phyloP scores from a whole-genome alignment of 2,329 filamentous ascomycete genomes.

The Exophiala bonariae region DNA sequence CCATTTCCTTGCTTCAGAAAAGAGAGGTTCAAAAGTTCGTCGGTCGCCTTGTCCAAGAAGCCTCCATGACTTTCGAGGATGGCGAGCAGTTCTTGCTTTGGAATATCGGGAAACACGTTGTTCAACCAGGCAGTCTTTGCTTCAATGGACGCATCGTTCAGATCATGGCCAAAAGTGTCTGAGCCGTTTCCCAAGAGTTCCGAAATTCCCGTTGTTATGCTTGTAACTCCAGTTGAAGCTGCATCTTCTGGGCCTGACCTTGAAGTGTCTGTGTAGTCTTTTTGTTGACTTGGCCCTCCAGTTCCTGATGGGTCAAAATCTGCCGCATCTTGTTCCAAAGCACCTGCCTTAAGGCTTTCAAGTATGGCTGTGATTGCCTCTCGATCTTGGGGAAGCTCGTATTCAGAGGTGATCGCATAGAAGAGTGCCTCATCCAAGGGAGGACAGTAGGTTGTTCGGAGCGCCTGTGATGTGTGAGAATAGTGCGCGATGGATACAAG shows the following conservation, averaged over 20 bases:
- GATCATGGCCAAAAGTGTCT: conserved; percentile 14
- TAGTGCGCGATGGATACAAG: background rate
- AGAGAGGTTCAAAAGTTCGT: conserved; percentile 76
- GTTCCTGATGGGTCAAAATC: conserved; percentile 26
- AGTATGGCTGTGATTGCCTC: conserved; percentile 61
- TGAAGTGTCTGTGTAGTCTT: conserved; percentile 35
- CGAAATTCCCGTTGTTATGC: conserved; percentile 24
- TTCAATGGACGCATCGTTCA: conserved; percentile 38
- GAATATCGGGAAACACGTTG: conserved; percentile 71
- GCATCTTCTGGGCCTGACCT: conserved; percentile 19
- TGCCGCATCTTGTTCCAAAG: conserved; percentile 60
- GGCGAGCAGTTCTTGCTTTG: conserved; percentile 13
- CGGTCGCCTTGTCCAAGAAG: conserved; percentile 69
- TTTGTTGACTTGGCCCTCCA: conserved; percentile 28
- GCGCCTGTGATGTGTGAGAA: conserved; percentile 5
- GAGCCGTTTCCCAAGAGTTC: conserved; percentile 29
- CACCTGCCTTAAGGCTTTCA: conserved; percentile 64
- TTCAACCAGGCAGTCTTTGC: conserved; percentile 65
- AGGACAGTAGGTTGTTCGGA: conserved; percentile 66
- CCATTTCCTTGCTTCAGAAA: conserved; percentile 70
- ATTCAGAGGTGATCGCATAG: conserved; percentile 73
- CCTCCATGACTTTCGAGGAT: conserved; percentile 49
- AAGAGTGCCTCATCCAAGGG: conserved; percentile 77
- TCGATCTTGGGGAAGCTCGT: conserved; percentile 57
- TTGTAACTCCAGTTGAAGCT: conserved; percentile 23